These are phyloP conservation scores for Verbascum thapsus DNA, from an alignment of 257 asterid species.

Conservation along the genomic window DNA sequence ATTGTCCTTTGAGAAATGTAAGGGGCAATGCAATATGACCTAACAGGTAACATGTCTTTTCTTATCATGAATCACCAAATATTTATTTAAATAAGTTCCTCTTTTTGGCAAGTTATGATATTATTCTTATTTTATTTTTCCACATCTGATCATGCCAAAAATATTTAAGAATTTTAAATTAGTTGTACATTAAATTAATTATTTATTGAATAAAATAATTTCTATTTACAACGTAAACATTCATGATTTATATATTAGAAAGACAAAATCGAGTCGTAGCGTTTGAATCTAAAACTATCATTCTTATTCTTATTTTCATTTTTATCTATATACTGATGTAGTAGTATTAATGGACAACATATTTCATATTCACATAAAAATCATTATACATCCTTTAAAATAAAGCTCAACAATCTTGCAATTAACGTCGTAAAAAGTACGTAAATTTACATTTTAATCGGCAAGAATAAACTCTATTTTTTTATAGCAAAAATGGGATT, in stretches of 20 bases:
- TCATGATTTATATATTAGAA: not conserved
- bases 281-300: not conserved
- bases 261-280: conserved; percentile 15
- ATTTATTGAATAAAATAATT: not conserved
- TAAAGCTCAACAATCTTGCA: too few species aligned
- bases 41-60: conserved; percentile 36
- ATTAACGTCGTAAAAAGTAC: too few species aligned
- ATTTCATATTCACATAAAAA: too few species aligned
- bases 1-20: conserved; percentile 40
- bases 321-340: too few species aligned
- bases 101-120: not conserved
- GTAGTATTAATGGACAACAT: too few species aligned
- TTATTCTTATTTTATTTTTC: conserved; percentile 18
- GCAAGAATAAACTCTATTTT: too few species aligned
- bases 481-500: too few species aligned
- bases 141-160: not conserved
- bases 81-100: not conserved
- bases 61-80: conserved; percentile 44
- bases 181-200: too few species aligned
- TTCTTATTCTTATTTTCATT: not conserved
- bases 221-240: too few species aligned
- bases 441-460: too few species aligned
- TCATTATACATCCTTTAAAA: too few species aligned
- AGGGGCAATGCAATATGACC: conserved; percentile 36
- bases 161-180: not conserved